Base-by-base conservation (phyloP, 257 asterid genomes). In the Rhazya stricta region DNA sequence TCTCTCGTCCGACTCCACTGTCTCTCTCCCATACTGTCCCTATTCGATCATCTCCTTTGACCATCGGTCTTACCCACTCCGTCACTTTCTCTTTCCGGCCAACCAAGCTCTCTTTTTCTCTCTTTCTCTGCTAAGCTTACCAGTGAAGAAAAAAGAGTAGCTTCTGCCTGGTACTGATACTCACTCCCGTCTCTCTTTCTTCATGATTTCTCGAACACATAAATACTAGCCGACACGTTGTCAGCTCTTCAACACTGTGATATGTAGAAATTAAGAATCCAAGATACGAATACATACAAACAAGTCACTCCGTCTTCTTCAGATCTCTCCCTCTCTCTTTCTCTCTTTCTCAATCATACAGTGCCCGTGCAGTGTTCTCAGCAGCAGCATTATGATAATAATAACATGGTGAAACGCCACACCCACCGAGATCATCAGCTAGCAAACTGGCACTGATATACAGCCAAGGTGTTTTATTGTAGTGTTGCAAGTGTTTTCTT, bases 31-130 rank as follows among this genome's bases (percentile, higher is more conserved):
- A 27, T 41, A 23, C 51, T 73, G 46, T 0, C 5, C 9, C 54
- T 3, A 25, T 6, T 41, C 77, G 58, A 76, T 23, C 79, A 21
- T 48, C 9, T 66, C 34, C 30, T 82, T 80, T 80, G 84, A 85
- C 86, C 74, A 62, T 63, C 63, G 42, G 76, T 77, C 76, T 15
- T 15, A 27, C 73, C 45, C 72, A 32, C 51, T 37, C 67, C 30
- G 7, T 12, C 34, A 36, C 77, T 43, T 56, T 58, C 72, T 72
- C 70, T 73, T 67, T 71, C 83, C 67, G 69, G 74, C 76, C 27
- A 60, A 69, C 46, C 21, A 51, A 41, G 65, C 54, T 46, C 27
- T 39, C 76, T 25, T 18, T 54, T 18, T 48, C 54, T 18, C 77
- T 41, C 43, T 57, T 37, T 65, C 57, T 57, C 36, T 19, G 57